Conservation (phyloP, 768 basidiomycete species). For the Hypsizygus marmoreus region DNA sequence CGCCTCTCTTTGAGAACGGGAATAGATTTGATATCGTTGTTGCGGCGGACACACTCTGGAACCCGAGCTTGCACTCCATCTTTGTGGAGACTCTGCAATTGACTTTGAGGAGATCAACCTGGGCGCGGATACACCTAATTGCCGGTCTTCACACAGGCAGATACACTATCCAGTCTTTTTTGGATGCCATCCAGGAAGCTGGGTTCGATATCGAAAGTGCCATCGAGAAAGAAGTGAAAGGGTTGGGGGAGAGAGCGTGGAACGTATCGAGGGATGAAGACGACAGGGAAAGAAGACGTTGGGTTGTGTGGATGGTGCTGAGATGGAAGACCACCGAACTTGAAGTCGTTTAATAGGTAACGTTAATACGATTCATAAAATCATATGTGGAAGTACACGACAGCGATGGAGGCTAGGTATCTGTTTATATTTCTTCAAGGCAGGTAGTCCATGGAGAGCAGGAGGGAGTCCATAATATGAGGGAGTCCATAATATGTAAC, state of each 20-base stretch:
- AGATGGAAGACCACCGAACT: conserved; percentile 37
- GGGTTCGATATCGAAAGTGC: conserved; percentile 50
- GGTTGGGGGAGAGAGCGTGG: conserved; percentile 48
- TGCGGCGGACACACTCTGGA: conserved; percentile 82
- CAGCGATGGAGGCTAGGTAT: too few relatives aligned
- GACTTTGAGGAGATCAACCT: conserved; percentile 43
- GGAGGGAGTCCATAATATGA: not conserved
- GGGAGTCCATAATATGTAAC: not conserved
- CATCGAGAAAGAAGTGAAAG: conserved; percentile 49
- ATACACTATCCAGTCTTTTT: conserved; percentile 68
- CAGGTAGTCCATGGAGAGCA: too few relatives aligned
- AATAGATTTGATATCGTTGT: conserved; percentile 63
- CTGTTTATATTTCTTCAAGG: too few relatives aligned
- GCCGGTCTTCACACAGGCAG: conserved; percentile 78
- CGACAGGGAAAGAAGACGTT: conserved; percentile 66
- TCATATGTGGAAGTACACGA: not conserved
- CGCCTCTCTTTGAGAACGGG: conserved; percentile 22
- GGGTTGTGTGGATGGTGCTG: conserved; percentile 71
- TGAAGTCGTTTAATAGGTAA: not conserved
- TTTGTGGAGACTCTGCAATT: conserved; percentile 54
- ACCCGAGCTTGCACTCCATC: conserved; percentile 55
- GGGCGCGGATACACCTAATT: conserved; percentile 62
- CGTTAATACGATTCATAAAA: not conserved
- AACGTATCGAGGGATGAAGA: conserved; percentile 56
- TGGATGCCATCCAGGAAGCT: conserved; percentile 35